Base-by-base conservation (phyloP, 1,284 basidiomycete species). In the Pyrrhoderma noxium region DNA sequence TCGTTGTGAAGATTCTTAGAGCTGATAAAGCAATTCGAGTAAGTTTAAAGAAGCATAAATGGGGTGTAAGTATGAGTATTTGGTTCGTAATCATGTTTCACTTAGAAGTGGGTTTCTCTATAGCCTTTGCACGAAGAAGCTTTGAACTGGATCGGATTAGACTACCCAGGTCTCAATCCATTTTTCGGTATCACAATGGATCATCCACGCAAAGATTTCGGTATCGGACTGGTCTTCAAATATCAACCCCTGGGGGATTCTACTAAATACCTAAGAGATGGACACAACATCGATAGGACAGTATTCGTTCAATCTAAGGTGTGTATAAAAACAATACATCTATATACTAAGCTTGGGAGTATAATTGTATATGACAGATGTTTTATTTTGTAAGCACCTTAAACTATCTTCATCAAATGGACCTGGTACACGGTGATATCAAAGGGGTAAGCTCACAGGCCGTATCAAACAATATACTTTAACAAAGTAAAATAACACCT, bases 111-210 rank as follows among this genome's bases (percentile, higher is more conserved):
- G n/a, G n/a, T n/a, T n/a, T n/a, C n/a, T n/a, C n/a, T 25, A 18
- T 11, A 51, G 50, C 34, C 50, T 11, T 45, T 51, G 23, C 42
- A 51, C 34, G 50, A 51, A 36, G 50, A 51, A 25, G 50, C 50
- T 8, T 31, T 51, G 9, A 51, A 51, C 23, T 51, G 49, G 49
- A 37, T 51, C 18, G 49, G 49, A 4, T 22, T 51, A 14, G 49
- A 51, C 16, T 36, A 21, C 35, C 42, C 49, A 11, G 49, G 41
- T 2, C 41, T 51, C 8, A 51, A 51, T 37, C 49, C 49, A 36
- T 51, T 51, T 16, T 34, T 51, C n/a, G 49, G 49, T 11, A 44
- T 51, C 16, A 51, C 49, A 14, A 13, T 35, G 2, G 38, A 51
- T 13, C 49, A 51, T 45, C 49, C 49, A 9, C n/a, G 41, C 8